Conservation (phyloP, 225 moss, liverwort and hornwort genomes). For the Neckera pumila region DNA sequence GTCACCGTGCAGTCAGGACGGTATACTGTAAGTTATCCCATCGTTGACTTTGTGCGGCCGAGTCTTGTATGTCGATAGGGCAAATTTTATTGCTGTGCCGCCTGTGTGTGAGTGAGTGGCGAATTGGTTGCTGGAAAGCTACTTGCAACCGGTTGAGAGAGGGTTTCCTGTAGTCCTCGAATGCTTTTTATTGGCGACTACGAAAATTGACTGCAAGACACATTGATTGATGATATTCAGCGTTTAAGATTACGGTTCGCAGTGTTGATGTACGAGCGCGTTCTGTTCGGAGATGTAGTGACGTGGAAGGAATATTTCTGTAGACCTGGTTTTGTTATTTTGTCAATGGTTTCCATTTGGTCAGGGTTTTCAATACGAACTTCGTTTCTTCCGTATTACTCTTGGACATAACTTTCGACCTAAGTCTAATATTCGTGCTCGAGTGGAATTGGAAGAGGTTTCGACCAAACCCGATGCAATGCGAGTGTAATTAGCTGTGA, state of each 20-base stretch:
- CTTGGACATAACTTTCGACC: background rate
- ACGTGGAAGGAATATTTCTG: background rate
- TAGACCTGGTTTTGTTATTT: background rate
- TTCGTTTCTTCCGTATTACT: background rate
- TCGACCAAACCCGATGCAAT: background rate
- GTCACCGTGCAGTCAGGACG: background rate
- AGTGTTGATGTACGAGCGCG: background rate
- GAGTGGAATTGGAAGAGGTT: background rate
- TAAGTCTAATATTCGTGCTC: background rate
- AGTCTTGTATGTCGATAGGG: background rate
- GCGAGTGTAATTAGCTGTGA: background rate
- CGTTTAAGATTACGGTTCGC: background rate
- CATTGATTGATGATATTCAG: background rate
- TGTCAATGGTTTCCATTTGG: background rate
- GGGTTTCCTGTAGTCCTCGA: background rate
- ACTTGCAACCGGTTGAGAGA: background rate
- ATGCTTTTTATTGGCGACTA: background rate
- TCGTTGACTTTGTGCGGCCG: background rate
- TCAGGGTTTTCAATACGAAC: background rate
- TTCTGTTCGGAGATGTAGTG: background rate
- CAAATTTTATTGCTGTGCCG: background rate
- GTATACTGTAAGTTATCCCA: background rate
- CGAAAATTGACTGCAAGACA: background rate
- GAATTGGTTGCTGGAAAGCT: background rate
- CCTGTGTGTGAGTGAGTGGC: background rate